Evolutionary conservation across 441 rosid species (phyloP), one percentile per base, ranked within the genome.

Genomic region (Pelargonium myrrhifolium): DNA sequence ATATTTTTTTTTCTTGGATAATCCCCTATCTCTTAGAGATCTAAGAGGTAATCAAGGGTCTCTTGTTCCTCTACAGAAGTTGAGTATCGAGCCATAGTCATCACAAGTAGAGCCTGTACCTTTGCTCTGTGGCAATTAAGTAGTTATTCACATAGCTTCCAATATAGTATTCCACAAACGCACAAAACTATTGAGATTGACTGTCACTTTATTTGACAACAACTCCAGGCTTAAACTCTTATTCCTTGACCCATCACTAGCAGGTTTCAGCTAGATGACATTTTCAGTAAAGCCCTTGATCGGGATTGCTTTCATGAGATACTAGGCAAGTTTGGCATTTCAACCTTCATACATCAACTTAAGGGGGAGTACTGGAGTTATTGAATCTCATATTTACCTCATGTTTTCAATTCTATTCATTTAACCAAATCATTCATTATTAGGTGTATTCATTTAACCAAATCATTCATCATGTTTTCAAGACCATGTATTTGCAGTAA

Each of bases 21-120:
- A 3, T 9, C 15, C 3, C 47, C 40, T 0, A n/a, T 71, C 3
- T 65, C 64, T 1, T 65, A 65, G 65, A 17, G 24, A 12, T 55
- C 69, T 10, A 65, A 71, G 43, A 71, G 56, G 11, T 7, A 71
- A 21, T 1, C 20, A 0, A 40, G 35, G 3, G n/a, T 72, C 10
- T 40, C 70, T 6, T 65, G 20, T 0, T 65, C 66, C 0, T 66
- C 62, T 0, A 17, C 51, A 0, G 18, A 65, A 42, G 70, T 9
- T 0, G 66, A 72, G 3, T 60, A 56, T 42, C 47, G 66, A 9
- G 22, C 49, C 14, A 26, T 72, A 49, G 62, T 31, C 0, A 1
- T 28, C 21, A 56, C 55, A 0, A 12, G 12, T 0, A 17, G 64
- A 39, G 74, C 49, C 1, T 0, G 24, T 26, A 12, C 18, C 21